These are phyloP conservation scores for Leucocoprinus sp. DNA, from an alignment of 768 basidiomycete genomes.

Conservation along the genomic window DNA sequence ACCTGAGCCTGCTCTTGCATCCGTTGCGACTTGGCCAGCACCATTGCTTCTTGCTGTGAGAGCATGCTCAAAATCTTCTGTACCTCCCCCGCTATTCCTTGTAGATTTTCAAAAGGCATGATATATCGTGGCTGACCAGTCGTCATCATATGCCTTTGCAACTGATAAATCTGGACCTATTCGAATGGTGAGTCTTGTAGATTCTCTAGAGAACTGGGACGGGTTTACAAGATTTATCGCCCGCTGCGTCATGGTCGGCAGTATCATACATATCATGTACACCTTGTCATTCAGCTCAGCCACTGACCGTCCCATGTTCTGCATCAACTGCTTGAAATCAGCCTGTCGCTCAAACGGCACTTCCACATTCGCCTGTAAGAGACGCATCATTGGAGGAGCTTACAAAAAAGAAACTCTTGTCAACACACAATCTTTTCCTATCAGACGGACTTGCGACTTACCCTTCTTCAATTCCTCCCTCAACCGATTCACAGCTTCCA, in stretches of 20 bases:
- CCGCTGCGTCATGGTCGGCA: constrained; percentile 40
- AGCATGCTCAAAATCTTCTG: constrained; percentile 29
- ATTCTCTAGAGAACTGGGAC: too few relatives aligned
- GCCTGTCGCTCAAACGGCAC: constrained; percentile 45
- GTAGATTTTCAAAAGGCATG: constrained; percentile 30
- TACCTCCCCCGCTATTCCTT: constrained; percentile 36
- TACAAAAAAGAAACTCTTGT: not conserved
- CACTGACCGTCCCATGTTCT: constrained; percentile 36
- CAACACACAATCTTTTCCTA: not conserved
- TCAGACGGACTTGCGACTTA: constrained; percentile 14
- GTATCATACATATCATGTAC: constrained; percentile 34
- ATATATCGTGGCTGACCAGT: constrained; percentile 34
- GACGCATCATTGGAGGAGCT: not conserved
- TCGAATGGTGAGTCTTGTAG: too few relatives aligned
- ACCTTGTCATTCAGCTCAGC: constrained; percentile 45
- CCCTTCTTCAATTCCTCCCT: constrained; percentile 12
- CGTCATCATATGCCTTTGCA: constrained; percentile 34
- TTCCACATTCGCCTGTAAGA: constrained; percentile 17
- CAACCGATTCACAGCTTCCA: constrained; percentile 7
- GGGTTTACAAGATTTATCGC: constrained; percentile 48
- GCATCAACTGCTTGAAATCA: constrained; percentile 44
- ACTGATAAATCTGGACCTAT: constrained; percentile 35
- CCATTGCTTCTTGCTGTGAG: constrained; percentile 12
- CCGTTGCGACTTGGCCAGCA: not conserved
- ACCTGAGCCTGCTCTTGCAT: constrained; percentile 11